Evolutionary conservation across 345 rosid genomes (phyloP).

Genomic region (Lepidium sativum): DNA sequence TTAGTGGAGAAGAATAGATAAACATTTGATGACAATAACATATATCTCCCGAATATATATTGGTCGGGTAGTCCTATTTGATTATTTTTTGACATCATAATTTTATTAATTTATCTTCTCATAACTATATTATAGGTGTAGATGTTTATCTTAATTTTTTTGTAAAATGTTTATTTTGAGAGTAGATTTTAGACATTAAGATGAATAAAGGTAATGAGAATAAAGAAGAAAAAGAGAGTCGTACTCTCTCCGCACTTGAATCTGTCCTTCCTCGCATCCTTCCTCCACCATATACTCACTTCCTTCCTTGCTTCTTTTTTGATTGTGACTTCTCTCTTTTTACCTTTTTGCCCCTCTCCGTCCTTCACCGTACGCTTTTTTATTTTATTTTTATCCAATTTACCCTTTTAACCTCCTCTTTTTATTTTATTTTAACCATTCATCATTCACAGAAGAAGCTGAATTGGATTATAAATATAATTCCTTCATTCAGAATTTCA

Average conservation of each 20-base stretch:
- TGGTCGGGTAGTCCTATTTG: neutral
- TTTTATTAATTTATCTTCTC: too few relatives aligned
- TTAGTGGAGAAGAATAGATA: too few relatives aligned
- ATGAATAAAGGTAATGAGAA: neutral
- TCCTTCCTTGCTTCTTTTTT: neutral
- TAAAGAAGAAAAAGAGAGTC: neutral
- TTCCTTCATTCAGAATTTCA: too few relatives aligned
- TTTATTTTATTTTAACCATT: too few relatives aligned
- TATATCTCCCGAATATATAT: neutral
- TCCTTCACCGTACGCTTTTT: slow-evolving; percentile 26
- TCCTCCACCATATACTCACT: slow-evolving; percentile 21
- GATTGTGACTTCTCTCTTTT: slow-evolving; percentile 17
- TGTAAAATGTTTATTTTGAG: neutral
- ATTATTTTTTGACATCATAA: neutral
- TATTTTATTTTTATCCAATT: neutral
- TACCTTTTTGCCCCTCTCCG: slow-evolving; percentile 19
- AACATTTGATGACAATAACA: neutral
- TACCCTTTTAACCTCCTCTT: too few relatives aligned
- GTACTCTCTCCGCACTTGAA: slow-evolving; percentile 27
- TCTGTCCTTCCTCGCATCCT: slow-evolving; percentile 35
- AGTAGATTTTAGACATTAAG: neutral
- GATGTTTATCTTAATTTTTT: neutral
- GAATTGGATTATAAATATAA: too few relatives aligned
- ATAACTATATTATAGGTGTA: neutral
- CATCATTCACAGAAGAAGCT: too few relatives aligned